A percentile compares a stretch with the other conserved stretches of the same genome.
Evolutionary conservation across 495 filamentous ascomycete genomes (phyloP).

Genomic region (Letharia columbiana): DNA sequence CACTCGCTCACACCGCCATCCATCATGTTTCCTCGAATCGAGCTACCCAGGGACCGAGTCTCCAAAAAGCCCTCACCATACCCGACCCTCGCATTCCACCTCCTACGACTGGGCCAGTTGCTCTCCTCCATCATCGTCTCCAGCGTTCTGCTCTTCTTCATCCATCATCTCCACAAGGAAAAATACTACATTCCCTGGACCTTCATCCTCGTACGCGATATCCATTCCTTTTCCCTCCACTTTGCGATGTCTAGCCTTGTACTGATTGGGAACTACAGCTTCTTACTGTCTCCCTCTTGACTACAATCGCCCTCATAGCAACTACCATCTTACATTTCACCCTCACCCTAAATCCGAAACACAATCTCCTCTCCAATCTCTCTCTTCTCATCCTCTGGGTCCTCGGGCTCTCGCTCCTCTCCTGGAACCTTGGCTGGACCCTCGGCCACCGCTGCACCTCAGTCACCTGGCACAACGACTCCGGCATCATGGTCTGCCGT

Average conservation of each 20-base stretch:
- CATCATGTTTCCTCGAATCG: constrained; percentile 3
- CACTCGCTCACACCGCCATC: background rate
- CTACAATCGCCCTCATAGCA: constrained; percentile 43
- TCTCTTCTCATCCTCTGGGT: constrained; percentile 48
- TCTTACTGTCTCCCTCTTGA: constrained; percentile 45
- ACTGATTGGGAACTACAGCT: constrained; percentile 35
- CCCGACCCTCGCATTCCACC: constrained; percentile 49
- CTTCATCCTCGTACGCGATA: constrained; percentile 49
- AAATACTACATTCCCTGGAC: constrained; percentile 53
- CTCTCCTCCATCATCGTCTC: constrained; percentile 49
- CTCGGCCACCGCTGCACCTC: constrained; percentile 49
- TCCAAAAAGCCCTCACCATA: constrained; percentile 45
- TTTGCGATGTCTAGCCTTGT: constrained; percentile 3
- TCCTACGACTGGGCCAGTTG: constrained; percentile 42
- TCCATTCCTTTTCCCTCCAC: constrained; percentile 7
- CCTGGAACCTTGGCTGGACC: constrained; percentile 48
- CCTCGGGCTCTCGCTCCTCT: constrained; percentile 46
- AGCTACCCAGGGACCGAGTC: background rate
- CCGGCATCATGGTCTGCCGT: constrained; percentile 52
- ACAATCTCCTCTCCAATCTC: constrained; percentile 47
- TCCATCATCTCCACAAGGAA: constrained; percentile 47
- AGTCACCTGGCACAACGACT: constrained; percentile 47
- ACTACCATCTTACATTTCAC: constrained; percentile 50
- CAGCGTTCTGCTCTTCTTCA: constrained; percentile 53
- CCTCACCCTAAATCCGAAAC: constrained; percentile 47